Conservation (phyloP, 2,329 filamentous ascomycete genomes). For the Xylaria sp. region DNA sequence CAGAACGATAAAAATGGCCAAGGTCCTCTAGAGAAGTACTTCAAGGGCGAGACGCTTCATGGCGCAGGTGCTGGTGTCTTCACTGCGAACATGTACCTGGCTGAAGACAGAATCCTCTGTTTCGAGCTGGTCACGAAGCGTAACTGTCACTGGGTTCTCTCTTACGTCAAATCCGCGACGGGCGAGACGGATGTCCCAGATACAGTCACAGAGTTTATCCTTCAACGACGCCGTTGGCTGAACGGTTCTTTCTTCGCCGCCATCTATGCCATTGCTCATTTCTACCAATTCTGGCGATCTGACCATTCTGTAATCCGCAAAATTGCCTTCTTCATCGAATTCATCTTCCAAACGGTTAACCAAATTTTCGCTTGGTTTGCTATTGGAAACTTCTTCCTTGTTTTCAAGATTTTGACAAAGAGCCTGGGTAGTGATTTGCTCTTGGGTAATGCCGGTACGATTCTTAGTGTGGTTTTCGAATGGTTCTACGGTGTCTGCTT, state of each 20-base stretch:
- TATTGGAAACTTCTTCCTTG: constrained; percentile 98
- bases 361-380: constrained; percentile 99
- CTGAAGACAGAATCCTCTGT: constrained; percentile 92
- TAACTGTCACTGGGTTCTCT: constrained; percentile 96
- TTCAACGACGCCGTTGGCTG: constrained; percentile 95
- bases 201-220: constrained; percentile 90
- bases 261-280: constrained; percentile 93
- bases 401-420: constrained; percentile 94
- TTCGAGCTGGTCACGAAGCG: constrained; percentile 98
- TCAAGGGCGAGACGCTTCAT: constrained; percentile 97
- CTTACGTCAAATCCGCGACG: constrained; percentile 97
- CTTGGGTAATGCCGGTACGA: constrained; percentile 78
- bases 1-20: constrained; percentile 97
- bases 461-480: constrained; percentile 90
- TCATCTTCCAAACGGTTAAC: constrained; percentile 91
- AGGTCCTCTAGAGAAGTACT: constrained; percentile 95
- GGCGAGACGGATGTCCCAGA: constrained; percentile 98
- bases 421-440: constrained; percentile 77
- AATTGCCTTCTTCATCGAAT: constrained; percentile 89
- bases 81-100: constrained; percentile 95
- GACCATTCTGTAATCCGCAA: constrained; percentile 90
- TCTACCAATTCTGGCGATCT: constrained; percentile 94
- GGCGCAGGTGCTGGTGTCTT: constrained; percentile 97
- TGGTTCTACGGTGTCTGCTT: constrained; percentile 94
- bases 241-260: constrained; percentile 99